Evolutionary conservation across 139 green algal species (phyloP), one percentile per base, ranked within the genome.

Genomic region (Coccomyxa sp.): DNA sequence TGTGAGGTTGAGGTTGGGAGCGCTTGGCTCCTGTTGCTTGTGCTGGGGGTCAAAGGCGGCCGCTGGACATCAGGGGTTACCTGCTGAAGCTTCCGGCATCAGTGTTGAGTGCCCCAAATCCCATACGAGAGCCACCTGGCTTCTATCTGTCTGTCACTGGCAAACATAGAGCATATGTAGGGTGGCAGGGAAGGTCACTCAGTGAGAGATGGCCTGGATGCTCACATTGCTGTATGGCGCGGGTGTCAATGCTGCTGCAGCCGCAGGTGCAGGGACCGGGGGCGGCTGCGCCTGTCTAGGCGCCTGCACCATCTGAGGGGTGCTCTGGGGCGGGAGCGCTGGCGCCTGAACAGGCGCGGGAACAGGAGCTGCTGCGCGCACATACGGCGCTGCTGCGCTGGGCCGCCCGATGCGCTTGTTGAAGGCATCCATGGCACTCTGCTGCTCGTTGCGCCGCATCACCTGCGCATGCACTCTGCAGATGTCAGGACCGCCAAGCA

Each of bases 371-470:
- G 68, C 70, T 31, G 50, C 8, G 24, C 35, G 34, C 35, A 39
- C 70, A 34, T 70, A 41, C 1, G 50, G 35, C 55, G 24, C 16
- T 14, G 29, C 29, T 29, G 39, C 8, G 29, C 50, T 73, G 3
- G 71, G 36, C 8, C 74, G 50, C 8, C 82, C 74, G 35, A 79
- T 77, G 7, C 79, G 68, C 69, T 55, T 68, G 40, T 79, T 79
- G 76, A 81, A 85, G 16, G 71, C 58, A 39, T 85, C 79, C 10
- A 81, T 70, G 12, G 79, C 40, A 31, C 70, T 40, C 55, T 85
- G 76, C 71, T 85, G 79, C 73, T 88, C 83, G n/a, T 75, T 29
- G 8, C 77, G 50, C 76, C 55, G 71, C 68, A 88, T 72, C 2
- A 78, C 77, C 81, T 84, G 75, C 68, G 40, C 34, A 14, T 64